A percentile compares a stretch with the other conserved stretches of the same genome.
These are phyloP conservation scores for Teratosphaeria viscida DNA, from an alignment of 2,329 filamentous ascomycete species.

Conservation along the genomic window DNA sequence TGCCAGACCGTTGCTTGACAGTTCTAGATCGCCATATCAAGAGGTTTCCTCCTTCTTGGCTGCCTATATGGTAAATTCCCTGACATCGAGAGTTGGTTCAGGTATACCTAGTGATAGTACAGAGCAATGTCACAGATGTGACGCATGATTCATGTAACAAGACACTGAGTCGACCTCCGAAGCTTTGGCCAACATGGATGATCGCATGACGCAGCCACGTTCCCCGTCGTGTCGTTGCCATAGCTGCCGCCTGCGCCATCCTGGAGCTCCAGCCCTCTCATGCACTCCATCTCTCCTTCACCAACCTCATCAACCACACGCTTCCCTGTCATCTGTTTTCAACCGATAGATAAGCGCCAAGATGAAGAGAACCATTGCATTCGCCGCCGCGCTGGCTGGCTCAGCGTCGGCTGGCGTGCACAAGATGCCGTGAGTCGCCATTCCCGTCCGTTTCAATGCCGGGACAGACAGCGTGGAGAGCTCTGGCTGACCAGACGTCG, in stretches of 20 bases:
- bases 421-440: slow-evolving; percentile 7
- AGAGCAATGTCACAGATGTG: too few relatives aligned
- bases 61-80: too few relatives aligned
- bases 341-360: slow-evolving; percentile 3
- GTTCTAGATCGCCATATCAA: too few relatives aligned
- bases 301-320: slow-evolving; percentile 1
- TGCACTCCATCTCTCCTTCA: not conserved
- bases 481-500: not conserved
- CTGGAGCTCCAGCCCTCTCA: not conserved
- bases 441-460: not conserved
- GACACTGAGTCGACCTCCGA: too few relatives aligned
- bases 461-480: not conserved
- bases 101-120: too few relatives aligned
- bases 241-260: not conserved
- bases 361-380: slow-evolving; percentile 79
- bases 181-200: not conserved
- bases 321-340: not conserved
- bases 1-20: too few relatives aligned
- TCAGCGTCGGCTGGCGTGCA: slow-evolving; percentile 5
- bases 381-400: slow-evolving; percentile 66
- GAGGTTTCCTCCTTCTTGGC: too few relatives aligned
- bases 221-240: not conserved
- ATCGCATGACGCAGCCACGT: not conserved
- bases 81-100: too few relatives aligned
- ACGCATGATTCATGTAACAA: too few relatives aligned